Evolutionary conservation across 371 early-diverging fungal species (phyloP).

Genomic region (Mucor indicus): DNA sequence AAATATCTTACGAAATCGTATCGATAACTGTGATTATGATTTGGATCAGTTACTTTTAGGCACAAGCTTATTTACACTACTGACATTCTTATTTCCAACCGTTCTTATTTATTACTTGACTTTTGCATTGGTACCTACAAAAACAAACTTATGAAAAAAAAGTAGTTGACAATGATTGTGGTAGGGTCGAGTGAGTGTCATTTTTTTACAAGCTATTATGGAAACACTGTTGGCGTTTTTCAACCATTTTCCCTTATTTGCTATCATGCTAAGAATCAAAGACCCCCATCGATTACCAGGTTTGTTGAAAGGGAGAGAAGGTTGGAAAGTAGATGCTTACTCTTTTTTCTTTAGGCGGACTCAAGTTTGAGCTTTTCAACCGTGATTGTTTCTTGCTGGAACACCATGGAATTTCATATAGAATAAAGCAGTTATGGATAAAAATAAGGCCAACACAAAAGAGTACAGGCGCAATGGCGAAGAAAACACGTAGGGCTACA

Average conservation of each 20-base stretch:
- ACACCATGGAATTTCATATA: conserved; percentile 19
- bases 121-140: conserved; percentile 80
- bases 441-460: neutral
- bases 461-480: neutral
- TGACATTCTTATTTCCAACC: conserved; percentile 94
- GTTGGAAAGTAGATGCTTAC: neutral
- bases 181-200: conserved; percentile 74
- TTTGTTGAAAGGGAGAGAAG: too few relatives aligned
- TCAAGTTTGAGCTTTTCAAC: conserved; percentile 44
- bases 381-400: conserved; percentile 29
- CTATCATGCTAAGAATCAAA: conserved; percentile 82
- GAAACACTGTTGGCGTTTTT: conserved; percentile 84
- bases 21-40: conserved; percentile 94
- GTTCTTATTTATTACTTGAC: conserved; percentile 90
- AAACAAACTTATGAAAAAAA: neutral
- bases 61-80: conserved; percentile 89
- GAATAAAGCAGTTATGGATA: conserved; percentile 3
- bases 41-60: conserved; percentile 94
- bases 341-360: conserved; percentile 33
- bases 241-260: conserved; percentile 94
- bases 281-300: conserved; percentile 89
- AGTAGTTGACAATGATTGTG: neutral
- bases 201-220: conserved; percentile 75
- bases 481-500: neutral
- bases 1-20: conserved; percentile 87